Percentiles rank a stretch among this genome's conserved stretches.
phyloP scores from a whole-genome alignment of 2,329 filamentous ascomycete species.

The Hypoxylon sp. region DNA sequence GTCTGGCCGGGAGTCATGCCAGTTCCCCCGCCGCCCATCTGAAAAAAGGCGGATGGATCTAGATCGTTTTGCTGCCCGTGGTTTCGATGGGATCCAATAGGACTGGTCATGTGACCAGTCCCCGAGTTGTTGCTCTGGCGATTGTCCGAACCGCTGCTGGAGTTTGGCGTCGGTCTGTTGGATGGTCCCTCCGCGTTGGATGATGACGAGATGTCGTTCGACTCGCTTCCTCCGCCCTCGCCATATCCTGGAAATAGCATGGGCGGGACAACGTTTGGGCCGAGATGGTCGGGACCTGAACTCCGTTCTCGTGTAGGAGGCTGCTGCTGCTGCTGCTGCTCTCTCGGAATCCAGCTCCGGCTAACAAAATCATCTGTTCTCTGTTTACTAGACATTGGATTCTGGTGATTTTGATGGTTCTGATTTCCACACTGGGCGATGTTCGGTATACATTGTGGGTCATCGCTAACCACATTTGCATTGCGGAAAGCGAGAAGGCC shows the following conservation, averaged over 20 bases:
- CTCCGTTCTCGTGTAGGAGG: slow-evolving; percentile 45
- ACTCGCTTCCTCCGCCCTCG: slow-evolving; percentile 53
- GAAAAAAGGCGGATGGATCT: slow-evolving; percentile 53
- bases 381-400: slow-evolving; percentile 22
- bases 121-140: slow-evolving; percentile 42
- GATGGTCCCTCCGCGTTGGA: slow-evolving; percentile 59
- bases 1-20: slow-evolving; percentile 48
- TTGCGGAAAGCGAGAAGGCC: slow-evolving; percentile 57
- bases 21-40: slow-evolving; percentile 42
- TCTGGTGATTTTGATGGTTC: slow-evolving; percentile 8
- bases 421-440: slow-evolving; percentile 49
- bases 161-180: slow-evolving; percentile 67
- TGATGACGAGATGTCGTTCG: slow-evolving; percentile 58
- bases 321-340: slow-evolving; percentile 52
- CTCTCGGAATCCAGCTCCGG: slow-evolving; percentile 50
- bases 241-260: slow-evolving; percentile 48
- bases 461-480: slow-evolving; percentile 44
- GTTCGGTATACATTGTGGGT: slow-evolving; percentile 51
- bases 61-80: slow-evolving; percentile 50
- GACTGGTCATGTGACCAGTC: slow-evolving; percentile 54
- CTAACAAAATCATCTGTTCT: slow-evolving; percentile 19
- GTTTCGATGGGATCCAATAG: slow-evolving; percentile 56
- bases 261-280: slow-evolving; percentile 24
- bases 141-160: slow-evolving; percentile 59
- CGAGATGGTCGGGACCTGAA: slow-evolving; percentile 22